A percentile compares a stretch with the other conserved stretches of the same genome.
Evolutionary conservation across 2,329 filamentous ascomycete species (phyloP).

Genomic region (Drechslerella coelobrocha): DNA sequence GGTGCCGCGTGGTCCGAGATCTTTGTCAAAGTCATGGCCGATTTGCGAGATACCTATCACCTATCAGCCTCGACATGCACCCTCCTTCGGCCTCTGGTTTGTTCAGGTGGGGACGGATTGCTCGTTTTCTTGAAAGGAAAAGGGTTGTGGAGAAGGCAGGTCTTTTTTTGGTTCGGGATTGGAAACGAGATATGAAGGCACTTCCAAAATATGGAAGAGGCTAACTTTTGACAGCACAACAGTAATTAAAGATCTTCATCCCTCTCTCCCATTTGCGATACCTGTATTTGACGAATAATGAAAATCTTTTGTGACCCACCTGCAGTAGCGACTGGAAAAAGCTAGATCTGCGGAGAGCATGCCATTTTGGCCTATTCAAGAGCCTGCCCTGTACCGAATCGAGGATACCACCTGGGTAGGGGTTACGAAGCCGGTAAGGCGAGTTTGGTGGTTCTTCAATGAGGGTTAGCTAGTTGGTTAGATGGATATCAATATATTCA

Average conservation of each 20-base stretch:
- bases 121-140: not conserved
- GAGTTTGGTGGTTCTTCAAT: conserved; percentile 20
- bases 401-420: conserved; percentile 37
- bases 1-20: too few relatives aligned
- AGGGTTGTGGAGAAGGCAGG: not conserved
- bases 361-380: conserved; percentile 22
- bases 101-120: conserved; percentile 15
- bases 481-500: conserved; percentile 12
- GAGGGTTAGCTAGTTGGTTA: not conserved
- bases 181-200: not conserved
- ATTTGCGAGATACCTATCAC: conserved; percentile 23
- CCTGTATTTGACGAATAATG: not conserved
- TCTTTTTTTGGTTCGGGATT: conserved; percentile 24
- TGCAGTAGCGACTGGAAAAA: conserved; percentile 24
- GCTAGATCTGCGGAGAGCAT: conserved; percentile 36
- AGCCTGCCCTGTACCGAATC: conserved; percentile 35
- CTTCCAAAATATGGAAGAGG: not conserved
- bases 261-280: conserved; percentile 11
- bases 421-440: conserved; percentile 11
- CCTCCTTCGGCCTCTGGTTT: conserved; percentile 13
- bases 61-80: conserved; percentile 34
- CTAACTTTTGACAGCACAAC: conserved; percentile 8
- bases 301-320: conserved; percentile 1
- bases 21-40: not conserved
- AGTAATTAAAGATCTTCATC: conserved; percentile 22